These are phyloP conservation scores for Globisporangium abappressorium DNA, from an alignment of 352 stramenopile genomes.

Conservation along the genomic window DNA sequence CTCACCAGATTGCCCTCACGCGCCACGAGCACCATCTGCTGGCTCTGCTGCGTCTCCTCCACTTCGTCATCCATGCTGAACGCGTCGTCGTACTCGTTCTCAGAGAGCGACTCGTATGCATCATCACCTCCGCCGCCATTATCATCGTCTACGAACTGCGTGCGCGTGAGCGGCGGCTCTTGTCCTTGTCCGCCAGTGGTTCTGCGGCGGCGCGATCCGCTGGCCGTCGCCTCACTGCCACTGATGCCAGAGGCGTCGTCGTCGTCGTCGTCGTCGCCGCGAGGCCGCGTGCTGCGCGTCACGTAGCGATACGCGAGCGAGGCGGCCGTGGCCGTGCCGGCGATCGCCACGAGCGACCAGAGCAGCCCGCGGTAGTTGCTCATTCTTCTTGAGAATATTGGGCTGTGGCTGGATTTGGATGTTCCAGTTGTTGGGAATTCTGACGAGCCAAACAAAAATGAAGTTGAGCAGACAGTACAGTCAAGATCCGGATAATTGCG, in stretches of 20 bases:
- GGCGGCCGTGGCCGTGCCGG: conserved; percentile 58
- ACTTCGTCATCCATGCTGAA: conserved; percentile 20
- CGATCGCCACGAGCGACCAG: conserved; percentile 64
- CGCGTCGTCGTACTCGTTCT: conserved; percentile 35
- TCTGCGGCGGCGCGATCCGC: conserved; percentile 8
- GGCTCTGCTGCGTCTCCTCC: conserved; percentile 19
- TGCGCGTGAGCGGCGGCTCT: conserved; percentile 3
- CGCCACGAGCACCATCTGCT: conserved; percentile 39
- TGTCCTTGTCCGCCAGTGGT: neutral
- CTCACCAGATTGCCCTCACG: conserved; percentile 53
- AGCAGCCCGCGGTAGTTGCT: conserved; percentile 52
- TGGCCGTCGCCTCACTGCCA: neutral
- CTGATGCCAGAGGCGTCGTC: conserved; percentile 9
- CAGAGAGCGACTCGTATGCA: conserved; percentile 38
- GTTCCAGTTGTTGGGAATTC: neutral
- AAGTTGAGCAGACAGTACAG: neutral
- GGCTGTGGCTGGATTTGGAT: neutral
- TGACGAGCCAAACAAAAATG: neutral
- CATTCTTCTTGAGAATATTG: conserved; percentile 17
- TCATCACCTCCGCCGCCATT: conserved; percentile 21
- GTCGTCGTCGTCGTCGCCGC: conserved; percentile 20
- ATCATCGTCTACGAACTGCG: conserved; percentile 18
- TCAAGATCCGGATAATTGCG: neutral
- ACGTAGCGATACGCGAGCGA: conserved; percentile 62
- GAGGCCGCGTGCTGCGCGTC: conserved; percentile 33